Base-by-base conservation (phyloP, 768 basidiomycete genomes). In the Plicaturopsis crispa region DNA sequence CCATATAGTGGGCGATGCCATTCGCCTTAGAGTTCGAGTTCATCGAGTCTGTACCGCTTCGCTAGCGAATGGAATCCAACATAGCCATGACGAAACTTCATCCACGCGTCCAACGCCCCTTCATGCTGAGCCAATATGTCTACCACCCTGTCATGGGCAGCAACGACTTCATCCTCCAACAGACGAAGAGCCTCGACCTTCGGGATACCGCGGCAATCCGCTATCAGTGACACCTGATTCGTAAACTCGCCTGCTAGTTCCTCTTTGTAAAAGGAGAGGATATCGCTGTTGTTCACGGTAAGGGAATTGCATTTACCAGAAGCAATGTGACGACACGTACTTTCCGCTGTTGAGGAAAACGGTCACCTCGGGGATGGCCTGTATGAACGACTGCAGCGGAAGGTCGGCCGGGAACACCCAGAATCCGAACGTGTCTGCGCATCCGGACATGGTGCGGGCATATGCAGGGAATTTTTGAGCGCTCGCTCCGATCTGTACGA, bases 211-310 rank as follows among this genome's bases (percentile, higher is more conserved):
- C 45, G 40, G 19, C 43, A 50, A 8, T 44, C 42, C 0, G 65
- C 64, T 0, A 58, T 39, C 11, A 51, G 43, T 1, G 67, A 64
- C 23, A 67, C 46, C 18, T 51, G 59, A 39, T 66, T 67, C 22
- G 54, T 51, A 4, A 43, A 40, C 36, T 68, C 67, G 2, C 55
- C 58, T 0, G 38, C 51, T 1, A 51, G 38, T 36, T 68, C 66
- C 52, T 69, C 67, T 40, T 69, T 58, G 36, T 68, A 62, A 38
- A 68, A 67, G 0, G 60, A 67, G 2, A 66, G 44, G 21, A 67
- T 46, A 24, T 69, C 66, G 40, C 66, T 68, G 31, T n/a, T 16
- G 28, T 31, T 12, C 33, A 14, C n/a, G 19, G 10, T 11, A 22
- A 17, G 12, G 13, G 18, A 7, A 19, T 2, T 4, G 11, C 13